Evolutionary conservation across 257 asterid species (phyloP).

Genomic region (Parsonsia alboflavescens): DNA sequence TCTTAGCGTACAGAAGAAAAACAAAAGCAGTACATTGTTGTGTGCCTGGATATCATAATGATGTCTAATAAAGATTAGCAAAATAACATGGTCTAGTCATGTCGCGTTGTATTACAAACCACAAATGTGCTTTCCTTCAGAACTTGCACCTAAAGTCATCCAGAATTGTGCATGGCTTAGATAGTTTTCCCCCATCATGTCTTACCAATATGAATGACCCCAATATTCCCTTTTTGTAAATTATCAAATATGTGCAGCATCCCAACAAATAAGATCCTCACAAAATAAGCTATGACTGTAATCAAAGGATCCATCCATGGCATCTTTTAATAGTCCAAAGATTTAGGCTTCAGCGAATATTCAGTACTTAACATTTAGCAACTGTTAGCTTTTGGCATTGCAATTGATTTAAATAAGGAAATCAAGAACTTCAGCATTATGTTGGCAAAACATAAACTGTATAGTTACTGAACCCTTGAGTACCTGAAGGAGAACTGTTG

Average conservation of each 20-base stretch:
- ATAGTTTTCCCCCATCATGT: background rate
- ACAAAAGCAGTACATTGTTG: background rate
- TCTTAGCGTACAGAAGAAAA: too few species aligned
- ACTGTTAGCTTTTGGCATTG: background rate
- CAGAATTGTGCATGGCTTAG: background rate
- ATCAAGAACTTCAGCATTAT: background rate
- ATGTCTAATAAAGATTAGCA: background rate
- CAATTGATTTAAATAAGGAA: background rate
- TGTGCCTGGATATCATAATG: background rate
- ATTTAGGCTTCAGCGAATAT: background rate
- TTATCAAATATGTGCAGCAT: background rate
- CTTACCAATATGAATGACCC: background rate
- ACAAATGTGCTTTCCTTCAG: background rate
- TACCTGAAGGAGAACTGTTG: conserved; percentile 88
- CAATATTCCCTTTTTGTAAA: background rate
- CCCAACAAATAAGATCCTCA: background rate
- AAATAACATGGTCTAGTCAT: too few species aligned
- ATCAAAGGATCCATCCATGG: too few species aligned
- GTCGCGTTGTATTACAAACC: background rate
- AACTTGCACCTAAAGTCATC: background rate
- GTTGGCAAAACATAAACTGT: background rate
- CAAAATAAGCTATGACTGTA: background rate
- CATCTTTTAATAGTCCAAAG: background rate
- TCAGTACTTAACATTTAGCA: background rate
- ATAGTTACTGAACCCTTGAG: conserved; percentile 9